Evolutionary conservation across 345 rosid genomes (phyloP), one percentile per base, ranked within the genome.

Genomic region (Xanthoceras sorbifolium): DNA sequence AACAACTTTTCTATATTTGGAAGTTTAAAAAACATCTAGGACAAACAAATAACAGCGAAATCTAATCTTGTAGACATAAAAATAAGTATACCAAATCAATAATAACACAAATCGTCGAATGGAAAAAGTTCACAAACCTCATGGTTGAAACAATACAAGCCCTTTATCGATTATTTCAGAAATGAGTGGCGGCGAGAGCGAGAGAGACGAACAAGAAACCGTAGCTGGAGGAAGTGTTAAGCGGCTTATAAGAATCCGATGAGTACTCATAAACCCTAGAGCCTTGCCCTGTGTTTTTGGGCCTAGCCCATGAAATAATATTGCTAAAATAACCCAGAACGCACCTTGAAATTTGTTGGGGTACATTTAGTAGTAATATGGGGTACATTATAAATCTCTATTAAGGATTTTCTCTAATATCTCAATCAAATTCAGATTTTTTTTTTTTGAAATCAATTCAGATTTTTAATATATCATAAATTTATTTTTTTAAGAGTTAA

Each of bases 71-170:
- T 26, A 46, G 0, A 18, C 46, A 20, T 4, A 7, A 9, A 46
- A 69, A 46, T 44, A 8, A 1, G 14, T 28, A 7, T 6, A 18
- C n/a, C n/a, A 38, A 9, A 28, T 32, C 34, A 25, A 17, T 20
- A 66, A 48, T 22, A 28, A 28, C 12, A 23, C 0, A 3, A 18
- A 18, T 25, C 20, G 1, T 1, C 9, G 31, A 1, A 7, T 18
- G n/a, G n/a, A n/a, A n/a, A n/a, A n/a, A 40, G 4, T 50, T 23
- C 64, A 29, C 62, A 72, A 75, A 85, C 87, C 87, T 85, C 87
- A 82, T 82, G 64, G 25, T 55, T 72, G 76, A 61, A 42, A 17
- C 77, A 36, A 80, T 31, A 23, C 63, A 23, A 42, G 31, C 22
- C 48, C 59, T 26, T 23, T 8, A 38, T 7, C 0, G 50, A 67